Percentiles rank a stretch among this genome's conserved stretches.
Evolutionary conservation across 495 filamentous ascomycete species (phyloP).

Genomic region (Neurospora hispaniola): DNA sequence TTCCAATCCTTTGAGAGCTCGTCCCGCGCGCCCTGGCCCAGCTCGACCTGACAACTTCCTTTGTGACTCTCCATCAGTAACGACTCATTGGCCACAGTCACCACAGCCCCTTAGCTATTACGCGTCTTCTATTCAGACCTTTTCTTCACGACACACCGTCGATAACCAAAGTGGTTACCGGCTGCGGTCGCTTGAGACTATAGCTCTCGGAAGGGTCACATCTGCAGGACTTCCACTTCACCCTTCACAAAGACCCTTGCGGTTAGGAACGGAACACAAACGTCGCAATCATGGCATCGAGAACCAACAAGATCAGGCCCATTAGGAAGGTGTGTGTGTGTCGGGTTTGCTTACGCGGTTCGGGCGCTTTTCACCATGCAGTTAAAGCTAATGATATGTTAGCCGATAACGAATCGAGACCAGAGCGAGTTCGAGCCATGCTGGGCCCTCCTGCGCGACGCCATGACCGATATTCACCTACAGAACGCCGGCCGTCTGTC

Average conservation of each 20-base stretch:
- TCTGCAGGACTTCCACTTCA: not conserved
- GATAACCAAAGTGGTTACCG: not conserved
- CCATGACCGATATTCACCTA: constrained; percentile 77
- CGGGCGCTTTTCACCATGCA: not conserved
- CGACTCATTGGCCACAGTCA: not conserved
- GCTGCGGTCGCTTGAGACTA: not conserved
- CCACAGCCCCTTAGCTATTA: not conserved
- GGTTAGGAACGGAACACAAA: not conserved
- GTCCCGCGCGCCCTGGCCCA: not conserved
- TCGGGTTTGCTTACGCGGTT: not conserved
- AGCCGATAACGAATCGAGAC: constrained; percentile 21
- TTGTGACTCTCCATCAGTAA: not conserved
- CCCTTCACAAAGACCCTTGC: not conserved
- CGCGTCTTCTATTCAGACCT: not conserved
- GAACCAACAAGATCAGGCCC: constrained; percentile 15
- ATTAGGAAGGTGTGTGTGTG: constrained; percentile 14
- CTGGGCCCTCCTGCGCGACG: constrained; percentile 64
- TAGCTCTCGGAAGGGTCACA: not conserved
- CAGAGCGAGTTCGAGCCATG: constrained; percentile 61
- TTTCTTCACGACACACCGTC: not conserved
- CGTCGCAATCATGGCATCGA: constrained; percentile 12
- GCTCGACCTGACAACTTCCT: not conserved
- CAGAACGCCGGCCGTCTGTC: constrained; percentile 85
- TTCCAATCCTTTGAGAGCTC: not conserved
- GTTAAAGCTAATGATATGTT: not conserved